Conservation (phyloP, 371 early-diverging fungal genomes). For the Dinochytrium kinnereticum region DNA sequence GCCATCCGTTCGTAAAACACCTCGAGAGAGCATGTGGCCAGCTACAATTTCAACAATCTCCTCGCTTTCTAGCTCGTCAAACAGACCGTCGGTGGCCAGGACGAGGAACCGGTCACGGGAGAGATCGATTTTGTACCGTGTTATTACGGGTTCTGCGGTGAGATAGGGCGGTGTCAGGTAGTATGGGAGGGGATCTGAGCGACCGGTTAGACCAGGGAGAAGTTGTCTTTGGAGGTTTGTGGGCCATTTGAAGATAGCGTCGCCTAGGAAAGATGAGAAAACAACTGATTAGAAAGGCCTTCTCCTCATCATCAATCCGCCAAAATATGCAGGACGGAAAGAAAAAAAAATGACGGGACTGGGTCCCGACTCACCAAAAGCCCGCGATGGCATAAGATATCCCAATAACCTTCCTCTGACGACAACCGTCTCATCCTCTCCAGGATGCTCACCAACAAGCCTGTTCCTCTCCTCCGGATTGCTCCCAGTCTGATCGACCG, state of each 20-base stretch:
- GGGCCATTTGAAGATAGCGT: slow-evolving; percentile 52
- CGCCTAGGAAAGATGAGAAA: slow-evolving; percentile 28
- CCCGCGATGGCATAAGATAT: slow-evolving; percentile 75
- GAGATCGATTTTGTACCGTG: slow-evolving; percentile 64
- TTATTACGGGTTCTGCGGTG: slow-evolving; percentile 86
- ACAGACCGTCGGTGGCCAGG: slow-evolving; percentile 92
- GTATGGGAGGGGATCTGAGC: slow-evolving; percentile 62
- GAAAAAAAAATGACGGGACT: too few species aligned
- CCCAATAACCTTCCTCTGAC: slow-evolving; percentile 74
- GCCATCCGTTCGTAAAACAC: neutral
- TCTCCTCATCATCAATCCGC: too few species aligned
- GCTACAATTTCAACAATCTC: slow-evolving; percentile 63
- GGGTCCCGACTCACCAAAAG: slow-evolving; percentile 80
- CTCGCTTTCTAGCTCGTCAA: slow-evolving; percentile 81
- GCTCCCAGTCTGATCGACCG: slow-evolving; percentile 76
- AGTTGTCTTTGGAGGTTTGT: slow-evolving; percentile 17
- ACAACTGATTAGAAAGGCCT: too few species aligned
- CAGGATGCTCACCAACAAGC: slow-evolving; percentile 77
- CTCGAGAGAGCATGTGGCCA: slow-evolving; percentile 26
- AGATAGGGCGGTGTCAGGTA: slow-evolving; percentile 92
- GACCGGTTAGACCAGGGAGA: slow-evolving; percentile 45
- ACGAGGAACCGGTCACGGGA: slow-evolving; percentile 78
- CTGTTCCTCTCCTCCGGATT: slow-evolving; percentile 70
- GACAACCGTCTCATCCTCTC: slow-evolving; percentile 70
- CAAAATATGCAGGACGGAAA: too few species aligned